Conservation (phyloP, 495 filamentous ascomycete species). For the Podospora anserina region DNA sequence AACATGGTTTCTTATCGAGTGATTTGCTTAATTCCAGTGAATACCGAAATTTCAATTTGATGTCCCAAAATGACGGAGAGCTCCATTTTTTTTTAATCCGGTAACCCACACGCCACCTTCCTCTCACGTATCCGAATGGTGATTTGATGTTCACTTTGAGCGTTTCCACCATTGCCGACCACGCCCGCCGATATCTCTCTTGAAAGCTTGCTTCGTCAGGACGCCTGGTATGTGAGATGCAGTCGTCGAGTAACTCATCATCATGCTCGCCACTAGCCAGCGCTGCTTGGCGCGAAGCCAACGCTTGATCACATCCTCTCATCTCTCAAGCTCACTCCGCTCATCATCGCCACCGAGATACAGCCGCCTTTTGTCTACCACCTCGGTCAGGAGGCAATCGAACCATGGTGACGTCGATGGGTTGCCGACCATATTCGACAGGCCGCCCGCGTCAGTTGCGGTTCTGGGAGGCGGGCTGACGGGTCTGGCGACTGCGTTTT, state of each 20-base stretch:
- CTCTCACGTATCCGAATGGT: not conserved
- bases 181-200: not conserved
- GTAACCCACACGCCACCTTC: not conserved
- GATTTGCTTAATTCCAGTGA: not conserved
- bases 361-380: not conserved
- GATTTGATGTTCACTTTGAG: not conserved
- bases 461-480: slow-evolving; percentile 88
- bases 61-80: not conserved
- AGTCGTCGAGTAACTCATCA: slow-evolving; percentile 5
- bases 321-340: not conserved
- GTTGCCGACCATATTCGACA: slow-evolving; percentile 12
- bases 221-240: slow-evolving; percentile 16
- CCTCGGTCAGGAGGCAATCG: not conserved
- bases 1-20: not conserved
- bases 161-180: not conserved
- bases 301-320: not conserved
- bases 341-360: not conserved
- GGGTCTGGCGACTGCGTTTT: slow-evolving; percentile 78
- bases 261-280: slow-evolving; percentile 27
- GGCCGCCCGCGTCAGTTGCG: slow-evolving; percentile 49
- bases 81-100: not conserved
- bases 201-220: not conserved
- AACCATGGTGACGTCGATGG: not conserved
- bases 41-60: not conserved
- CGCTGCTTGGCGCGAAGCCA: slow-evolving; percentile 19